Conservation (phyloP, 1,139 yeast species). For the Taphrina wiesneri region DNA sequence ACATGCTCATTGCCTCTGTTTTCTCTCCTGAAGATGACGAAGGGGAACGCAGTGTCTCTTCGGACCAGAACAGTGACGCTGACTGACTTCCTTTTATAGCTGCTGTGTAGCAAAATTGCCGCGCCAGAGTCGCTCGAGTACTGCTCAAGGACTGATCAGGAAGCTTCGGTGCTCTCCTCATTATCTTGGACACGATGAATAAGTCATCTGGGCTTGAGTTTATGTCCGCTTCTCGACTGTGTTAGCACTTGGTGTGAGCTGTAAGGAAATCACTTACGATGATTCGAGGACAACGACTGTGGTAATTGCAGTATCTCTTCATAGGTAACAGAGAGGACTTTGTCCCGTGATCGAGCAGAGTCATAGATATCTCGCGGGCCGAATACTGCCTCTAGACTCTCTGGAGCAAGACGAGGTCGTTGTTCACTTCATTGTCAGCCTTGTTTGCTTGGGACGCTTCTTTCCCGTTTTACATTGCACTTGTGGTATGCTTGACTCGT, state of each 20-base stretch:
- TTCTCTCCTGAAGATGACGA: not conserved
- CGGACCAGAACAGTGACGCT: conserved; percentile 21
- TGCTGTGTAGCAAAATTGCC: not conserved
- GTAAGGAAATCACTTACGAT: not conserved
- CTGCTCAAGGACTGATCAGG: not conserved
- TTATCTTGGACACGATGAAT: conserved; percentile 21
- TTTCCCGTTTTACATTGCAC: not conserved
- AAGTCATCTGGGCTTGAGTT: conserved; percentile 3
- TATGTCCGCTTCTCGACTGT: not conserved
- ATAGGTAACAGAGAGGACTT: conserved; percentile 9
- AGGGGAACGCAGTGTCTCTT: conserved; percentile 8
- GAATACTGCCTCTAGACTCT: not conserved
- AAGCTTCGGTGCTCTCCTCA: conserved; percentile 20
- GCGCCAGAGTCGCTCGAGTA: not conserved
- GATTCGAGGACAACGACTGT: not conserved
- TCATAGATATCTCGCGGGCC: conserved; percentile 28
- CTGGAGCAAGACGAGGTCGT: not conserved
- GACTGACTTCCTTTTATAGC: conserved; percentile 1
- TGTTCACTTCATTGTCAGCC: not conserved
- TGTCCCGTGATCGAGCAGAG: conserved; percentile 8
- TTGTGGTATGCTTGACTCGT: not conserved
- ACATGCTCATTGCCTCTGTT: conserved; percentile 6
- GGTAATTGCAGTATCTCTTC: conserved; percentile 9
- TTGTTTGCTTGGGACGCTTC: not conserved
- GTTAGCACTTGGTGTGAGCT: not conserved